Evolutionary conservation across 805 yeast genomes (phyloP), one percentile per base, ranked within the genome.

Genomic region (Cyberlindnera maclurae): DNA sequence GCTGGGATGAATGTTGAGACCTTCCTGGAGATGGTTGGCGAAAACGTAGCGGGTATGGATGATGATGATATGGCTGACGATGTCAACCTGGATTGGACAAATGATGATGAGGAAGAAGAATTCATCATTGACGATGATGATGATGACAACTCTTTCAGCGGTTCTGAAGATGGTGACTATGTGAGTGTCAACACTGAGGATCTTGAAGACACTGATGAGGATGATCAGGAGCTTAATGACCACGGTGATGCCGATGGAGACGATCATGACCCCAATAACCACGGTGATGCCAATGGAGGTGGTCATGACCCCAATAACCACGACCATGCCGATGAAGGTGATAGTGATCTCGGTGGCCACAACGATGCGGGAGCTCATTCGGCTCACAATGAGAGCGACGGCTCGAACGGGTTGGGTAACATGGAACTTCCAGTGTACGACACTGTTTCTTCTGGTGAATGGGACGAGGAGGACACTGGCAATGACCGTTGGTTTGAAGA

Each of bases 111-210:
- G 9, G 38, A 40, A 11, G 37, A 37, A 13, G 42, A 49, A 30
- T 44, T 44, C 22, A 38, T 36, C 3, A 44, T 35, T 15, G 55
- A 42, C 4, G 44, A 39, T 28, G 40, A 15, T 12, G 43, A 26
- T 12, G 37, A 38, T n/a, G 37, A 33, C 28, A 33, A 29, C 16
- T 13, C n/a, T 26, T 31, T 26, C 26, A 29, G 27, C n/a, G 9
- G 26, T 32, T 30, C 29, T 13, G 29, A 22, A 10, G 40, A 33
- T 5, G 33, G 20, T 6, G 31, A 17, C 12, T 17, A 31, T 20
- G 24, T 18, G 10, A 15, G 13, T 29, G n/a, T 17, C 22, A 17
- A 7, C 9, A 15, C 12, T 26, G 31, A 24, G 15, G 31, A 26
- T 15, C 32, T 33, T 24, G 29, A 24, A n/a, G 39, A 32, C 12